Evolutionary conservation across 1,284 basidiomycete species (phyloP).

Genomic region (Xerocomus nothofagi): DNA sequence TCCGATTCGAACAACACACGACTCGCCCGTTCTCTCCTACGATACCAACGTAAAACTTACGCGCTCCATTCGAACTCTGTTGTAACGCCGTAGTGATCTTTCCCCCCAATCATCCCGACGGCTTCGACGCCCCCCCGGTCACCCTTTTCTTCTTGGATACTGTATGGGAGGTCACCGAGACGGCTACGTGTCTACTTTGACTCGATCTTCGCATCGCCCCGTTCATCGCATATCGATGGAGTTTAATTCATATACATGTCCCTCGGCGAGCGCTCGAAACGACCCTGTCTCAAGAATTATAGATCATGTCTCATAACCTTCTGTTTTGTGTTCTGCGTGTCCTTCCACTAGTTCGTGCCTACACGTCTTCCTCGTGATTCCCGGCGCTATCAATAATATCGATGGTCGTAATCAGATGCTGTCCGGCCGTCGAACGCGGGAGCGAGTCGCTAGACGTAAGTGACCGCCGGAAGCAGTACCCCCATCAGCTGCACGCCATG

Average conservation of each 20-base stretch:
- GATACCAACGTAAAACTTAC: constrained; percentile 23
- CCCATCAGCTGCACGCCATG: constrained; percentile 23
- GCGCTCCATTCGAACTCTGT: constrained; percentile 10
- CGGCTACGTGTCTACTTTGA: background rate
- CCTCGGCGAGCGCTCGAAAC: constrained; percentile 15
- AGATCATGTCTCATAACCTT: constrained; percentile 34
- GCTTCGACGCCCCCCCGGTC: constrained; percentile 27
- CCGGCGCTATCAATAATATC: constrained; percentile 29
- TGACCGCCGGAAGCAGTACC: constrained; percentile 31
- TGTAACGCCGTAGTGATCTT: constrained; percentile 19
- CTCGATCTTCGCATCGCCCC: constrained; percentile 17
- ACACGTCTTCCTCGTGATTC: constrained; percentile 20
- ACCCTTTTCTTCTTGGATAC: constrained; percentile 11
- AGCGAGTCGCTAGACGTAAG: constrained; percentile 36
- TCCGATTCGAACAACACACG: too few relatives aligned
- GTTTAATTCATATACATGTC: constrained; percentile 25
- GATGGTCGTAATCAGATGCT: constrained; percentile 11
- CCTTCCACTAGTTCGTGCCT: constrained; percentile 21
- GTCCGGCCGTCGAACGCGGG: constrained; percentile 29
- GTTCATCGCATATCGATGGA: constrained; percentile 26
- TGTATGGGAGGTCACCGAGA: background rate
- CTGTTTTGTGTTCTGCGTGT: constrained; percentile 27
- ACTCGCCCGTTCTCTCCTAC: too few relatives aligned
- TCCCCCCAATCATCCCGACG: constrained; percentile 21
- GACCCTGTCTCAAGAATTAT: constrained; percentile 15